Conservation (phyloP, 805 yeast species). For the Cyberlindnera suaveolens region DNA sequence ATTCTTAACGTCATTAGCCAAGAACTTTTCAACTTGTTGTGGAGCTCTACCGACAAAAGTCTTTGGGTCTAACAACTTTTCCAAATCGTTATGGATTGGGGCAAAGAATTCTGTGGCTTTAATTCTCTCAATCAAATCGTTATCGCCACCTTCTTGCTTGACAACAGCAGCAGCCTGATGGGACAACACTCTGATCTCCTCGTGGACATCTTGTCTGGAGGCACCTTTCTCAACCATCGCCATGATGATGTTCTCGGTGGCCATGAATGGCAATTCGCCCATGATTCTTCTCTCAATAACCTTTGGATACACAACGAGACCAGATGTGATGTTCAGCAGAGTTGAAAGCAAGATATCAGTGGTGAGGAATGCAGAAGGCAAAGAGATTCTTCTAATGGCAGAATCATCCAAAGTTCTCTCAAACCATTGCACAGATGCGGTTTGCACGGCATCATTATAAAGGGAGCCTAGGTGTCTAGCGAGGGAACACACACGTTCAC, state of each 20-base stretch:
- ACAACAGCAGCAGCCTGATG: slow-evolving; percentile 98
- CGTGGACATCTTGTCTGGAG: slow-evolving; percentile 97
- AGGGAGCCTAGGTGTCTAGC: slow-evolving; percentile 92
- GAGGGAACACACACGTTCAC: slow-evolving; percentile 97
- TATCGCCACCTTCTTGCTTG: slow-evolving; percentile 97
- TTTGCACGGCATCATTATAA: slow-evolving; percentile 89
- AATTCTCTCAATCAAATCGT: slow-evolving; percentile 88
- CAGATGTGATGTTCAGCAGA: slow-evolving; percentile 85
- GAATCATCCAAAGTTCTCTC: slow-evolving; percentile 98
- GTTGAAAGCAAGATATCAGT: slow-evolving; percentile 91
- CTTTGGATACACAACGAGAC: slow-evolving; percentile 96
- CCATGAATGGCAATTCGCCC: slow-evolving; percentile 98
- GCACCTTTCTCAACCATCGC: slow-evolving; percentile 99
- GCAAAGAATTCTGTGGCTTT: slow-evolving; percentile 70
- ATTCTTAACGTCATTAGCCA: slow-evolving; percentile 72
- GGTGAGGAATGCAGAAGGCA: slow-evolving; percentile 94
- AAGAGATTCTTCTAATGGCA: slow-evolving; percentile 93
- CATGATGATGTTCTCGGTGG: slow-evolving; percentile 98
- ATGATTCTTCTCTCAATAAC: slow-evolving; percentile 94
- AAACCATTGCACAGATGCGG: slow-evolving; percentile 98
- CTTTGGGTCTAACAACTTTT: slow-evolving; percentile 74
- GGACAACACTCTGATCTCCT: slow-evolving; percentile 90
- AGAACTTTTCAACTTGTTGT: slow-evolving; percentile 91
- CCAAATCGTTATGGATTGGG: slow-evolving; percentile 86
- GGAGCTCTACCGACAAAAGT: slow-evolving; percentile 99